These are phyloP conservation scores for Tilletiaria anomala DNA, from an alignment of 1,284 basidiomycete species.

Conservation along the genomic window DNA sequence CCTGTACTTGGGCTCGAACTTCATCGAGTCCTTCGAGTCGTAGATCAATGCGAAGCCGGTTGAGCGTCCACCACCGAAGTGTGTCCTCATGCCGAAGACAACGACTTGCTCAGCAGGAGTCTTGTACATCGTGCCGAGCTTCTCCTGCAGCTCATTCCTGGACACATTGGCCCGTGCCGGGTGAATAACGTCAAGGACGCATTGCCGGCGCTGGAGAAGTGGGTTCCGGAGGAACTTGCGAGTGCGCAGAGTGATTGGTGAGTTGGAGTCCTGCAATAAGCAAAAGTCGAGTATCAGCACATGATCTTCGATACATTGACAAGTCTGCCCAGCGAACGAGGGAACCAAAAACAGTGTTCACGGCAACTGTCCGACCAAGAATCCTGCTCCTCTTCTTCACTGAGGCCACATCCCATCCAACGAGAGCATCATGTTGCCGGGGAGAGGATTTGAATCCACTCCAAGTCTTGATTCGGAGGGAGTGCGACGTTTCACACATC, in stretches of 20 bases:
- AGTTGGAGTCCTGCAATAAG: slow-evolving; percentile 62
- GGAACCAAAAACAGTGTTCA: too few relatives aligned
- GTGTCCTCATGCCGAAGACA: slow-evolving; percentile 57
- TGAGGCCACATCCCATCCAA: too few relatives aligned
- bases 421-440: too few relatives aligned
- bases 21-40: slow-evolving; percentile 82
- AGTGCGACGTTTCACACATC: too few relatives aligned
- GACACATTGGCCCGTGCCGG: slow-evolving; percentile 89
- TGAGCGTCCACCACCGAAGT: slow-evolving; percentile 95
- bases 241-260: slow-evolving; percentile 91
- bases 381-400: too few relatives aligned
- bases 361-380: too few relatives aligned
- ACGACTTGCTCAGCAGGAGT: slow-evolving; percentile 50
- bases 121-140: slow-evolving; percentile 63
- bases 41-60: slow-evolving; percentile 94
- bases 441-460: too few relatives aligned
- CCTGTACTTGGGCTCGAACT: slow-evolving; percentile 89
- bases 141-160: slow-evolving; percentile 80
- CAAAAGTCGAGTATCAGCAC: too few relatives aligned
- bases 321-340: too few relatives aligned
- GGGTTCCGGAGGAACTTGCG: slow-evolving; percentile 99
- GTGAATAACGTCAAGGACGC: slow-evolving; percentile 84
- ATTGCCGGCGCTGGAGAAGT: slow-evolving; percentile 66
- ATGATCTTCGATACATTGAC: too few relatives aligned
- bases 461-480: too few relatives aligned